Percentiles rank a stretch among this genome's conserved stretches.
phyloP scores from a whole-genome alignment of 2,329 filamentous ascomycete genomes.

The Xylariomycetidae sp. region DNA sequence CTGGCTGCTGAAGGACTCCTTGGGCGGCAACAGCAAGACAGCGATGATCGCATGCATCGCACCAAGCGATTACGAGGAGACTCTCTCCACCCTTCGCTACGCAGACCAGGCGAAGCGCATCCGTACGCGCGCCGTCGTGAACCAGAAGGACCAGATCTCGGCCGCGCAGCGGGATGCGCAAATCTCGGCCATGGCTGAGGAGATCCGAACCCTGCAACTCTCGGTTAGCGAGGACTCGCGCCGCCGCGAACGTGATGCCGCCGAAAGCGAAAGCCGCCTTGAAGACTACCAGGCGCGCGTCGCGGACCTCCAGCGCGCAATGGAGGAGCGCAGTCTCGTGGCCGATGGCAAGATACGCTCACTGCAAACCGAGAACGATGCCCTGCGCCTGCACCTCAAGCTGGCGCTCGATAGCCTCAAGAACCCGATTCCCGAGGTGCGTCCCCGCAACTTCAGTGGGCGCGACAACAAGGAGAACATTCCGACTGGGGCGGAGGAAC shows the following conservation, averaged over 20 bases:
- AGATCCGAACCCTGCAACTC: slow-evolving; percentile 80
- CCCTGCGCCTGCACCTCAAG: slow-evolving; percentile 78
- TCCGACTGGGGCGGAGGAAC: too few relatives aligned
- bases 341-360: slow-evolving; percentile 91
- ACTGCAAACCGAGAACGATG: slow-evolving; percentile 84
- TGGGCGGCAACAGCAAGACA: slow-evolving; percentile 96
- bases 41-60: slow-evolving; percentile 99
- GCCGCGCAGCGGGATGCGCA: slow-evolving; percentile 91
- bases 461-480: too few relatives aligned
- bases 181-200: slow-evolving; percentile 90
- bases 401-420: slow-evolving; percentile 80
- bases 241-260: slow-evolving; percentile 64
- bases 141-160: slow-evolving; percentile 88
- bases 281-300: slow-evolving; percentile 95
- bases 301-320: slow-evolving; percentile 81
- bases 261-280: slow-evolving; percentile 59
- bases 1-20: slow-evolving; percentile 89
- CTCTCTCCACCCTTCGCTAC: slow-evolving; percentile 89
- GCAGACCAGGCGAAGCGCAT: slow-evolving; percentile 97
- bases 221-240: slow-evolving; percentile 61
- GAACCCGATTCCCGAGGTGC: slow-evolving; percentile 74
- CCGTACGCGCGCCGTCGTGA: slow-evolving; percentile 87
- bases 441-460: too few relatives aligned
- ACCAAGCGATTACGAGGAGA: slow-evolving; percentile 94
- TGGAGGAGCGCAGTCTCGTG: slow-evolving; percentile 89